Evolutionary conservation across 192 early-diverging fungal genomes (phyloP).

Genomic region (Umbelopsis ramanniana): DNA sequence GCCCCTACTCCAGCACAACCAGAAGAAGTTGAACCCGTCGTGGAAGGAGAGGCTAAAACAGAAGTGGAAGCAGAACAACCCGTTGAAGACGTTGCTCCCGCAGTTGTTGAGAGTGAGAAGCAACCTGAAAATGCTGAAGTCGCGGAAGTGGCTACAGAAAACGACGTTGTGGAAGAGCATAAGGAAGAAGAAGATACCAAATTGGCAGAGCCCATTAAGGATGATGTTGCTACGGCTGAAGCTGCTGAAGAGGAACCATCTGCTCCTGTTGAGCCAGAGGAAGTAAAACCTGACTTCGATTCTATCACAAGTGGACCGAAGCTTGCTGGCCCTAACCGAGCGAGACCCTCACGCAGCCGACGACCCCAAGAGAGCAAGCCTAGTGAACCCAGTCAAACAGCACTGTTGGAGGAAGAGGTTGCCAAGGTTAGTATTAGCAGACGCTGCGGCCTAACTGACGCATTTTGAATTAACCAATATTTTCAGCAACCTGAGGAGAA

Average conservation of each 20-base stretch:
- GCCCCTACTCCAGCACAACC: neutral
- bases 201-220: neutral
- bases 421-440: neutral
- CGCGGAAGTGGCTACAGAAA: neutral
- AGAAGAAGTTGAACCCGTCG: neutral
- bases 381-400: constrained; percentile 33
- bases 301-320: constrained; percentile 31
- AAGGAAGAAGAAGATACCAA: neutral
- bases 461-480: neutral
- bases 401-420: constrained; percentile 33
- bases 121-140: neutral
- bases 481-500: constrained; percentile 1
- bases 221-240: constrained; percentile 2
- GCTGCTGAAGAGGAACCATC: neutral
- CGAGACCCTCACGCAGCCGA: constrained; percentile 24
- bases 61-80: neutral
- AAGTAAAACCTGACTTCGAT: neutral
- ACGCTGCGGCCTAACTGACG: neutral
- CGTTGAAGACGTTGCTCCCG: neutral
- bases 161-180: neutral
- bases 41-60: neutral
- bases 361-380: constrained; percentile 21
- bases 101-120: neutral
- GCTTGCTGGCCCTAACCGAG: constrained; percentile 31
- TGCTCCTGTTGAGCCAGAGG: constrained; percentile 3